phyloP scores from a whole-genome alignment of 164 flowering plant species.

The Stephania yunnanensis region DNA sequence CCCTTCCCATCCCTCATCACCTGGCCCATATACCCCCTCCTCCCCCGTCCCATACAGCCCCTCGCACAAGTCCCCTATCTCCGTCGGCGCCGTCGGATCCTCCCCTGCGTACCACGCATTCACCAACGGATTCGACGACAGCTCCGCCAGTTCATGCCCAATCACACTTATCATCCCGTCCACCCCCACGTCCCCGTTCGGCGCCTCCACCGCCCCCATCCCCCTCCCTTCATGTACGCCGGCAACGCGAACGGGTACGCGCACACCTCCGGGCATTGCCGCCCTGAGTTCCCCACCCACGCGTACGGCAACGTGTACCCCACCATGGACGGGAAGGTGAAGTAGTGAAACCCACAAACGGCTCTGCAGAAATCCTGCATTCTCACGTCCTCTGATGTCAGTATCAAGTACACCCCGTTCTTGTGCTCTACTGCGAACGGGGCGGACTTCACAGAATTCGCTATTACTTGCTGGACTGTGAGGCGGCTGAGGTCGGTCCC shows the following conservation, averaged over 20 bases:
- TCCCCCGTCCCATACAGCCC: slow-evolving; percentile 94
- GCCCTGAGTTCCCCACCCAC: slow-evolving; percentile 86
- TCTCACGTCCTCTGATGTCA: slow-evolving; percentile 65
- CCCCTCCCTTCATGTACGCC: slow-evolving; percentile 68
- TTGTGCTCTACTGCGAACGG: slow-evolving; percentile 66
- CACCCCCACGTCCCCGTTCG: slow-evolving; percentile 57
- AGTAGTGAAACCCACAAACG: slow-evolving; percentile 94
- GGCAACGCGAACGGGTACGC: slow-evolving; percentile 58
- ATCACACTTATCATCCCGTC: slow-evolving; percentile 98
- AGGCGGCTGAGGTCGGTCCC: slow-evolving; percentile 68
- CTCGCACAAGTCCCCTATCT: slow-evolving; percentile 89
- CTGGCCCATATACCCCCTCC: slow-evolving; percentile 95
- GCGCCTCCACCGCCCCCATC: slow-evolving; percentile 48
- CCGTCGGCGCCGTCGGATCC: slow-evolving; percentile 92
- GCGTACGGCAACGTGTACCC: slow-evolving; percentile 95
- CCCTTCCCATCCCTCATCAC: slow-evolving; percentile 69
- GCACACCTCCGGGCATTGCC: slow-evolving; percentile 72
- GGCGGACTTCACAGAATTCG: slow-evolving; percentile 38
- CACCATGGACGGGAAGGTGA: slow-evolving; percentile 85
- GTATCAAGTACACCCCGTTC: slow-evolving; percentile 78
- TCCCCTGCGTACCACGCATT: slow-evolving; percentile 99
- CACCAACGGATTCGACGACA: slow-evolving; percentile 75
- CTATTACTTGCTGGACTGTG: slow-evolving; percentile 69
- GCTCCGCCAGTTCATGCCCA: slow-evolving; percentile 87
- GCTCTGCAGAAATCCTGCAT: slow-evolving; percentile 88